Evolutionary conservation across 768 basidiomycete genomes (phyloP).

Genomic region (Trametes cinnabarina): DNA sequence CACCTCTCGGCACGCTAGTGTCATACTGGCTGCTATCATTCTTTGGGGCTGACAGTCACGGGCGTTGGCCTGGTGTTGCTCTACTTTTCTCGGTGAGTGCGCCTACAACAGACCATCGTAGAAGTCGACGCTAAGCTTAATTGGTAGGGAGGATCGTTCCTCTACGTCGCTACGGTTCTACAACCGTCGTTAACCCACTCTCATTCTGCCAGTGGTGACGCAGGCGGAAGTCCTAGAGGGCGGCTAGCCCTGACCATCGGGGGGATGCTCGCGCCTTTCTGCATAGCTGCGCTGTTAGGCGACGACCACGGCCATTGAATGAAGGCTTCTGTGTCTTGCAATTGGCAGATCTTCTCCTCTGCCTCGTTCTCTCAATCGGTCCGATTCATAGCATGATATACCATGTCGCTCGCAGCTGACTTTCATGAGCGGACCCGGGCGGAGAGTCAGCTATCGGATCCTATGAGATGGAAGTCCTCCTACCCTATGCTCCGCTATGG

Average conservation of each 20-base stretch:
- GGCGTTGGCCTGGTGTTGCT: conserved; percentile 69
- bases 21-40: conserved; percentile 67
- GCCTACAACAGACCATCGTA: neutral
- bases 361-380: neutral
- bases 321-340: neutral
- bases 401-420: too few species aligned
- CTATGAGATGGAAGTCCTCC: too few species aligned
- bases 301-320: conserved; percentile 17
- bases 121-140: neutral
- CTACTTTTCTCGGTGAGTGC: conserved; percentile 74
- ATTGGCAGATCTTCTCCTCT: neutral
- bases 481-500: too few species aligned
- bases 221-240: neutral
- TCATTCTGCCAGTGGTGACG: neutral
- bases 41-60: conserved; percentile 43
- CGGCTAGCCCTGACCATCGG: conserved; percentile 9
- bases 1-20: conserved; percentile 77
- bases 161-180: conserved; percentile 25
- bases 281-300: conserved; percentile 9
- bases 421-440: too few species aligned
- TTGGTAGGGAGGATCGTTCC: conserved; percentile 21
- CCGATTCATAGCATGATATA: neutral
- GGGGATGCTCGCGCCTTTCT: conserved; percentile 20
- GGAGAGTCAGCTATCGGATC: too few species aligned
- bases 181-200: conserved; percentile 16